Conservation (phyloP, 2,329 filamentous ascomycete species). For the Ophiostoma montium region DNA sequence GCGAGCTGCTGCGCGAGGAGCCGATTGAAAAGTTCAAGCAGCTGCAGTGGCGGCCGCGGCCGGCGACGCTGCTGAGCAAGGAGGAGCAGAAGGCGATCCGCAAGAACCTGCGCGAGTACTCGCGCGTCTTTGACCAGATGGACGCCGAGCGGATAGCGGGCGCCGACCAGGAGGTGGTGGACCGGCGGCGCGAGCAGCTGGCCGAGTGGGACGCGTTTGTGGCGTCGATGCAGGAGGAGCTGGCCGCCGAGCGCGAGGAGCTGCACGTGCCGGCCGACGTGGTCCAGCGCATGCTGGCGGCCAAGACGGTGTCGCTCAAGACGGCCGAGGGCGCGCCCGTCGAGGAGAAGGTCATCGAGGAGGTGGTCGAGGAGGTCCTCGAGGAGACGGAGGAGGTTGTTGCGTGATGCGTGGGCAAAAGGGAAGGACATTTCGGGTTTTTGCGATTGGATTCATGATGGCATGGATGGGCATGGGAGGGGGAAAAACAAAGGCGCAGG, state of each 20-base stretch:
- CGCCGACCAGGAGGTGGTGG: constrained; percentile 86
- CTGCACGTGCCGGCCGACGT: constrained; percentile 53
- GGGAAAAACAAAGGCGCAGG: no score
- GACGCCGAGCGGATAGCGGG: constrained; percentile 87
- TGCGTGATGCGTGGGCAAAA: not conserved
- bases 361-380: constrained; percentile 70
- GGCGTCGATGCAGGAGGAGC: constrained; percentile 54
- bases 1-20: constrained; percentile 77
- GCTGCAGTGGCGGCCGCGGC: constrained; percentile 85
- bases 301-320: constrained; percentile 37
- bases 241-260: constrained; percentile 55
- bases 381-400: constrained; percentile 75
- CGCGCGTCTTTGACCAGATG: constrained; percentile 85
- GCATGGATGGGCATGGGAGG: no score
- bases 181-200: constrained; percentile 67
- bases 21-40: constrained; percentile 96
- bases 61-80: constrained; percentile 79
- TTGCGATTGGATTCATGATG: no score
- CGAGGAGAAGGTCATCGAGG: constrained; percentile 72
- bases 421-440: no score
- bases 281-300: no score
- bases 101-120: constrained; percentile 97
- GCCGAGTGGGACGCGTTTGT: constrained; percentile 86
- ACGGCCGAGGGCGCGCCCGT: constrained; percentile 58
- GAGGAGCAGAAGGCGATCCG: constrained; percentile 96